Conservation (phyloP, 768 basidiomycete genomes). For the Pleurotus giganteus region DNA sequence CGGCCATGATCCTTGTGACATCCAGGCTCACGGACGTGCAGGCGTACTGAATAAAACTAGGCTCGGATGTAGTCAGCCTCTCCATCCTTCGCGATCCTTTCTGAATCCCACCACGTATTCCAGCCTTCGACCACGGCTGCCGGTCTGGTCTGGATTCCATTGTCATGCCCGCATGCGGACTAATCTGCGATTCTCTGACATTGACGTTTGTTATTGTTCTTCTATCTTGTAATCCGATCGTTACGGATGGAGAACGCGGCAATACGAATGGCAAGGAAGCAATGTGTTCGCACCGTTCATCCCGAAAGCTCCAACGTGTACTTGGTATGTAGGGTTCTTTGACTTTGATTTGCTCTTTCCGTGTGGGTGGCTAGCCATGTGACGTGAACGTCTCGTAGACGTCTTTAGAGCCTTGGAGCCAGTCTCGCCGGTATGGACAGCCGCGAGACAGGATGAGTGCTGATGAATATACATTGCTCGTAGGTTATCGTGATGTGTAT, state of each 20-base stretch:
- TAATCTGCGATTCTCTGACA: neutral
- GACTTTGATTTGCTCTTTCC: neutral
- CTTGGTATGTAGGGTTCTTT: neutral
- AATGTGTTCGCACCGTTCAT: conserved; percentile 1
- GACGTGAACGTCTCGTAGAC: neutral
- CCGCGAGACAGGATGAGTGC: neutral
- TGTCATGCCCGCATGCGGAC: neutral
- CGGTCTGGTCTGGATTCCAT: neutral
- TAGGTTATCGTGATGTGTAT: neutral
- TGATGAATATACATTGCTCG: neutral
- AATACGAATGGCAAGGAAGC: neutral
- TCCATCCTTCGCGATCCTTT: neutral
- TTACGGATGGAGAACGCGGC: neutral
- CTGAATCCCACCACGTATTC: neutral
- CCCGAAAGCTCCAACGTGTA: conserved; percentile 3
- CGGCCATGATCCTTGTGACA: neutral
- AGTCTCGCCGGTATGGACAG: too few species aligned
- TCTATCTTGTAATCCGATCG: conserved; percentile 6
- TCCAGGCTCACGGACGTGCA: neutral
- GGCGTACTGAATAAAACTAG: neutral
- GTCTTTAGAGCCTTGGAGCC: too few species aligned
- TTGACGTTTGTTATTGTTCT: neutral
- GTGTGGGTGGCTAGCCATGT: neutral
- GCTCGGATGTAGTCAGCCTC: neutral
- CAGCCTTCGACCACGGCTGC: neutral